Base-by-base conservation (phyloP, 371 early-diverging fungal genomes). In the Chytridium lagenaria region DNA sequence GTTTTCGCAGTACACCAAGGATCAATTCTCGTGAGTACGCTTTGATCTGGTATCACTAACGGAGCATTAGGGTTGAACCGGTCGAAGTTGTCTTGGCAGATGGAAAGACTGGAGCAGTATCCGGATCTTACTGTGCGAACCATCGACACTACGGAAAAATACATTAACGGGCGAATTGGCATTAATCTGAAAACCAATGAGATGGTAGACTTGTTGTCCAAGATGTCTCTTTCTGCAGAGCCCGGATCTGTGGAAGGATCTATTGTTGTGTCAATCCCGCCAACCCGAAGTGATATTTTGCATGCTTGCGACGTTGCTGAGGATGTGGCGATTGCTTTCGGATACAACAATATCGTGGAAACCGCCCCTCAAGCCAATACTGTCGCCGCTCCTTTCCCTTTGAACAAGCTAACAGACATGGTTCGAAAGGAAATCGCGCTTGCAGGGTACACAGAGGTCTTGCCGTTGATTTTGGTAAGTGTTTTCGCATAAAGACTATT, bases 301-400 rank as follows among this genome's bases (percentile, higher is more conserved):
- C 99, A 99, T 75, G 92, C 93, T 68, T 95, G 95, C 81, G 99
- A 99, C 87, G 88, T 99, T 65, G 95, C 98, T 90, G 99, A 99
- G 86, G 99, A 99, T 84, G 93, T 98, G 38, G 98, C 98, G n/a
- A 94, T 99, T 71, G 94, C 98, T n/a, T 98, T 95, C 78, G 99
- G 99, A 36, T 99, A 92, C 85, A 98, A 99, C 87, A 97, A 97
- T 73, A 90, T 99, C 77, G 88, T 90, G 19, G 90, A 91, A 71
- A 90, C 89, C 44, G 82, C 92, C 71, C 95, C 96, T 50, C 85
- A 86, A 68, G 89, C 91, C 64, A 90, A 88, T 77, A 97, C 99
- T 1, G 87, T 96, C 59, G 99, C 92, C 65, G 89, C 90, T 76
- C 93, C 98, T 66, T 87, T 94, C 76, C 95, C 95, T 5, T 80